phyloP scores from a whole-genome alignment of 1,284 basidiomycete genomes.

The Paramarasmius palmivorus region DNA sequence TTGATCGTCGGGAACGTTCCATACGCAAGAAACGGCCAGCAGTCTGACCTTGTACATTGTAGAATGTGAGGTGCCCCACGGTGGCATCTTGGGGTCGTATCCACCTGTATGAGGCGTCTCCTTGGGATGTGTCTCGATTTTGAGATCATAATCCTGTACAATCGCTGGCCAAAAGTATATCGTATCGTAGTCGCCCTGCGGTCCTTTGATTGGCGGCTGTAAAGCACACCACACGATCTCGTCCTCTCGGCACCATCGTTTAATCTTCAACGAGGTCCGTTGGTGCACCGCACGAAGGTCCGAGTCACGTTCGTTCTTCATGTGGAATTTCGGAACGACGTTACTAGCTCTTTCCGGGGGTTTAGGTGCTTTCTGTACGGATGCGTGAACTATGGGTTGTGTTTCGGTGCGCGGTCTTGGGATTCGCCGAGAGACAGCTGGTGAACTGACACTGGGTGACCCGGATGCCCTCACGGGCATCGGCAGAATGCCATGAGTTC shows the following conservation, averaged over 20 bases:
- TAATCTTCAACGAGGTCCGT: constrained; percentile 37
- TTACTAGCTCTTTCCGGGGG: constrained; percentile 31
- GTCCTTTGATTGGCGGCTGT: constrained; percentile 46
- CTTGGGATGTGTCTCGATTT: constrained; percentile 24
- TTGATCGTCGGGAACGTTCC: constrained; percentile 48
- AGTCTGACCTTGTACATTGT: constrained; percentile 64
- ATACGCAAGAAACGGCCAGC: constrained; percentile 51
- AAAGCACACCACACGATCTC: constrained; percentile 78
- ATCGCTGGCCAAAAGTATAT: constrained; percentile 76
- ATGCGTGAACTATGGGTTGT: constrained; percentile 46
- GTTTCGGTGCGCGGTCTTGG: constrained; percentile 10
- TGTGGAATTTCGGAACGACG: constrained; percentile 46
- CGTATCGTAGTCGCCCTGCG: constrained; percentile 35
- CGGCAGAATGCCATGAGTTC: constrained; percentile 39
- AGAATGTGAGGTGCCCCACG: constrained; percentile 61
- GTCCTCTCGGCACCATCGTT: constrained; percentile 62
- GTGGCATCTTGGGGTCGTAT: constrained; percentile 22
- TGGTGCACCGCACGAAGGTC: constrained; percentile 57
- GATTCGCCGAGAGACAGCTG: not conserved
- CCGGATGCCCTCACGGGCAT: constrained; percentile 8
- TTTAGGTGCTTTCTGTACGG: constrained; percentile 53
- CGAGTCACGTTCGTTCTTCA: constrained; percentile 56
- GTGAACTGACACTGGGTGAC: constrained; percentile 1
- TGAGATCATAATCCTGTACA: constrained; percentile 55
- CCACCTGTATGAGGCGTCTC: constrained; percentile 18